Base-by-base conservation (phyloP, 768 basidiomycete species). In the Suillus tomentosus region DNA sequence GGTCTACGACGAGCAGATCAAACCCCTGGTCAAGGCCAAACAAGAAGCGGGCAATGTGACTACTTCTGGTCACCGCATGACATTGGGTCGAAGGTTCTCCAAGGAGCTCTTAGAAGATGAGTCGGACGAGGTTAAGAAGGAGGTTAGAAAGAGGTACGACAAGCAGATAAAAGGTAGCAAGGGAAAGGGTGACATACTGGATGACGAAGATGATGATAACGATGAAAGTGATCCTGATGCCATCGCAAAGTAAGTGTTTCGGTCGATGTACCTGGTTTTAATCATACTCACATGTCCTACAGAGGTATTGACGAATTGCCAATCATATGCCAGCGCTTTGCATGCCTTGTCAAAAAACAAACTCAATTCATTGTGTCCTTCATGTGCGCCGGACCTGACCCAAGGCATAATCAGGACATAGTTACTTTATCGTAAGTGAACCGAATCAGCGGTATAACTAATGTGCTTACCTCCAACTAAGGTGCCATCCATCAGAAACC, bases 331-430 rank as follows among this genome's bases (percentile, higher is more conserved):
- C 36, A 24, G 13, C 4, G 15, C 10, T 22, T 58, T 11, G 57
- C 57, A 17, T 24, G 3, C 22, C 14, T 63, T 3, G 31, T 58
- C 56, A 47, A 47, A 50, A 37, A 48, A 7, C 17, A 22, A 22
- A 42, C 39, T 48, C 45, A 31, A 9, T 57, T 47, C 22, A 45
- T 50, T 2, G 31, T 63, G 8, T 63, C 62, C n/a, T 63, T 63
- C 40, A n/a, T 63, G 39, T 63, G 62, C 13, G 62, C 62, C 8
- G 47, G 62, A 17, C 62, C 62, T 22, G 56, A 63, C 24, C 62
- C 62, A 9, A 50, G 45, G 14, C 24, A 27, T 27, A 63, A 63
- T 43, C 59, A 58, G 36, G 62, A 63, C 14, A 51, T 63, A 6
- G 34, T 58, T 3, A 58, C 57, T 19, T 27, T 63, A 7, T 63